A percentile compares a stretch with the other conserved stretches of the same genome.
Evolutionary conservation across 768 basidiomycete genomes (phyloP).

Genomic region (Lactarius sanguifluus): DNA sequence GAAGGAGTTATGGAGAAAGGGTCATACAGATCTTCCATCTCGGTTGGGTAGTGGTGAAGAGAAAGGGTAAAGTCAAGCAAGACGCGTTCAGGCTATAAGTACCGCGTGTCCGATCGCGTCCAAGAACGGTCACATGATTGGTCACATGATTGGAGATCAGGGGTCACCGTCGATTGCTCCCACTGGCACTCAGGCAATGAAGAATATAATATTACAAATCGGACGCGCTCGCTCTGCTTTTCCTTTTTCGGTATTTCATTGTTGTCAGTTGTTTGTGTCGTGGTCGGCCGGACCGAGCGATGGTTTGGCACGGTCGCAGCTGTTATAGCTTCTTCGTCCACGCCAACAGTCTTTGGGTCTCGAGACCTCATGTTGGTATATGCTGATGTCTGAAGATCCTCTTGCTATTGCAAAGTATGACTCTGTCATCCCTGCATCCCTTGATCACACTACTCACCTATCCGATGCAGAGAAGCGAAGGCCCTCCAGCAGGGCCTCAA

Average conservation of each 20-base stretch:
- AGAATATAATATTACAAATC: too few relatives aligned
- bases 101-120: background rate
- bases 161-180: background rate
- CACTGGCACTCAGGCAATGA: too few relatives aligned
- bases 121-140: conserved; percentile 11
- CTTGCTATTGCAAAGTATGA: conserved; percentile 41
- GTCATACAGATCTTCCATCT: conserved; percentile 24
- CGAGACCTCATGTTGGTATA: conserved; percentile 24
- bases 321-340: conserved; percentile 10
- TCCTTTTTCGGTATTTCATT: background rate
- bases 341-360: conserved; percentile 1
- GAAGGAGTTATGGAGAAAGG: background rate
- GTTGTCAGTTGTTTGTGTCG: background rate
- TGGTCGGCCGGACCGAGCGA: background rate
- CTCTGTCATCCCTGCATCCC: conserved; percentile 15
- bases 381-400: conserved; percentile 44
- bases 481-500: conserved; percentile 71
- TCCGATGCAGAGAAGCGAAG: conserved; percentile 67
- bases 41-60: background rate
- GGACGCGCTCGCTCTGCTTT: too few relatives aligned
- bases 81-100: conserved; percentile 4
- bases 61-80: background rate
- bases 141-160: background rate
- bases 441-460: conserved; percentile 26
- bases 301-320: conserved; percentile 6